Evolutionary conservation across 306 rosid species (phyloP).

Genomic region (Cyamopsis tetragonoloba): DNA sequence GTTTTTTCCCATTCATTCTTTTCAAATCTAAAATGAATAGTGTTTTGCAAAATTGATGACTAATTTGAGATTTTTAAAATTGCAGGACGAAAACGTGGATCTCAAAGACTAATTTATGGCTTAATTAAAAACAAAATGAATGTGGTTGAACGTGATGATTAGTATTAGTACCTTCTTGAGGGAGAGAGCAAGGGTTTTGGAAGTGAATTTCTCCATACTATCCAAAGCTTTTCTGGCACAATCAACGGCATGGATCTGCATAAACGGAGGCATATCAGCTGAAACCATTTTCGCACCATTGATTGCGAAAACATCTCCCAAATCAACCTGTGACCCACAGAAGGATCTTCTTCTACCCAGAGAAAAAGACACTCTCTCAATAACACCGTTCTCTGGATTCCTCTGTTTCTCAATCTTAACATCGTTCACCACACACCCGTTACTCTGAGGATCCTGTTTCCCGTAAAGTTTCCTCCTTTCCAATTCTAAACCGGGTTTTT

Average conservation of each 20-base stretch:
- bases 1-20: too few species aligned
- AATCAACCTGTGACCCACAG: constrained; percentile 49
- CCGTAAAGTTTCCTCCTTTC: constrained; percentile 40
- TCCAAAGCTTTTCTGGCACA: constrained; percentile 75
- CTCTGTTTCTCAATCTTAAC: constrained; percentile 28
- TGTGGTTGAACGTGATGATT: not conserved
- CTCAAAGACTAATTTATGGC: too few species aligned
- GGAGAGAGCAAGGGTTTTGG: constrained; percentile 80
- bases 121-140: not conserved
- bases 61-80: too few species aligned
- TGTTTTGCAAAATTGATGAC: too few species aligned
- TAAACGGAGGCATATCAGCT: constrained; percentile 93
- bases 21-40: too few species aligned
- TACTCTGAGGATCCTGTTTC: constrained; percentile 24
- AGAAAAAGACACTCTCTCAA: constrained; percentile 40
- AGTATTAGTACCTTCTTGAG: constrained; percentile 62
- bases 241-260: constrained; percentile 97
- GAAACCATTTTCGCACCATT: constrained; percentile 77
- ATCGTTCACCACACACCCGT: constrained; percentile 9
- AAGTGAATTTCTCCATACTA: constrained; percentile 89
- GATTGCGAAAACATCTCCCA: constrained; percentile 61
- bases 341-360: constrained; percentile 69
- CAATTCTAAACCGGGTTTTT: constrained; percentile 26
- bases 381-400: constrained; percentile 19
- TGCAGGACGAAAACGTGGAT: too few species aligned